phyloP scores from a whole-genome alignment of 2,329 filamentous ascomycete genomes.

The Capronia coronata region DNA sequence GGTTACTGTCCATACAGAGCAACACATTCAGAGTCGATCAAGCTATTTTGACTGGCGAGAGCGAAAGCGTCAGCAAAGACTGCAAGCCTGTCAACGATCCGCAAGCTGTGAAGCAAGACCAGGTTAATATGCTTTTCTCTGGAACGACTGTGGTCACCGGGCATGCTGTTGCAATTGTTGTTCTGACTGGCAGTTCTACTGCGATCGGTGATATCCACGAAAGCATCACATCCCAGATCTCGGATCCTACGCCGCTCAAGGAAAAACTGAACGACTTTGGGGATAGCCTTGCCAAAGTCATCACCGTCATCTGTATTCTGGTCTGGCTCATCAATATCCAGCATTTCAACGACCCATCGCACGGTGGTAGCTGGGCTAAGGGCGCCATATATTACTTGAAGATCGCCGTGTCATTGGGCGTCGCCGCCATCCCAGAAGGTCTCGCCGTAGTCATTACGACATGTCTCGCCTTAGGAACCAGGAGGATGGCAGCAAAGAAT shows the following conservation, averaged over 20 bases:
- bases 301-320: slow-evolving; percentile 89
- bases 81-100: slow-evolving; percentile 61
- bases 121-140: slow-evolving; percentile 96
- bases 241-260: slow-evolving; percentile 92
- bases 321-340: slow-evolving; percentile 99
- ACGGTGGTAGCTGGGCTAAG: slow-evolving; percentile 90
- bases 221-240: slow-evolving; percentile 96
- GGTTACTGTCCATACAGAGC: slow-evolving; percentile 82
- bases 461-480: slow-evolving; percentile 87
- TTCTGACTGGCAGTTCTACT: slow-evolving; percentile 79
- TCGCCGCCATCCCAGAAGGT: slow-evolving; percentile 58
- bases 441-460: slow-evolving; percentile 98
- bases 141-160: slow-evolving; percentile 95
- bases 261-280: slow-evolving; percentile 99
- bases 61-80: slow-evolving; percentile 91
- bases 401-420: slow-evolving; percentile 95
- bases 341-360: slow-evolving; percentile 90
- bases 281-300: slow-evolving; percentile 92
- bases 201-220: slow-evolving; percentile 98
- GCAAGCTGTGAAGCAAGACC: slow-evolving; percentile 92
- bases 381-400: slow-evolving; percentile 99
- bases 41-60: slow-evolving; percentile 94
- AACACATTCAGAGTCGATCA: slow-evolving; percentile 97
- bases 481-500: slow-evolving; percentile 98
- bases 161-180: slow-evolving; percentile 84